phyloP scores from a whole-genome alignment of 106 monocot species.

The Apostasia ramifera region DNA sequence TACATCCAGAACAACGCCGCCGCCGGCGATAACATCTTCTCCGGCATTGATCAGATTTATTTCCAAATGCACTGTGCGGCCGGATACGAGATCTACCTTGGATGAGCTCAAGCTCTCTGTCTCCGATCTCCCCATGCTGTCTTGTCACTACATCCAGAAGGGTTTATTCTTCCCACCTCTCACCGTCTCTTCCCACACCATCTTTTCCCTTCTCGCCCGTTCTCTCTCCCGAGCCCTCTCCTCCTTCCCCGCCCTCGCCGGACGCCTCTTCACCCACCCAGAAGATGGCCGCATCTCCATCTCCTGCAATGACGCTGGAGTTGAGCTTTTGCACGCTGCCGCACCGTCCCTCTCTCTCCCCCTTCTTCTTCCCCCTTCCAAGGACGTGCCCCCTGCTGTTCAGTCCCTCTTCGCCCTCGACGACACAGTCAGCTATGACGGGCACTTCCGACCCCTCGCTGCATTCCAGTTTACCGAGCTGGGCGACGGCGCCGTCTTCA shows the following conservation, averaged over 20 bases:
- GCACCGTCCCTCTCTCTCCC: constrained; percentile 39
- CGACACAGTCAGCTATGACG: constrained; percentile 53
- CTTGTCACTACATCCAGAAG: constrained; percentile 93
- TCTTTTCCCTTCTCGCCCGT: constrained; percentile 35
- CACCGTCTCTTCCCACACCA: constrained; percentile 11
- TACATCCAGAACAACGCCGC: too few relatives aligned
- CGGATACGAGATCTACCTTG: constrained; percentile 33
- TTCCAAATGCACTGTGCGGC: constrained; percentile 39
- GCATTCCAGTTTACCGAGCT: constrained; percentile 83
- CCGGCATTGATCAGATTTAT: constrained; percentile 3
- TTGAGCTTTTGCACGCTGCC: constrained; percentile 49
- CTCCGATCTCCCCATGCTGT: constrained; percentile 91
- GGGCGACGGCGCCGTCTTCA: constrained; percentile 61
- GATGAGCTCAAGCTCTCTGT: constrained; percentile 56
- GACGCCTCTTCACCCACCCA: constrained; percentile 47
- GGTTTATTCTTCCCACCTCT: constrained; percentile 68
- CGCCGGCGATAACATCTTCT: too few relatives aligned
- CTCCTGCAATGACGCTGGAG: constrained; percentile 63
- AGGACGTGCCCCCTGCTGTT: constrained; percentile 47
- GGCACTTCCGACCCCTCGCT: constrained; percentile 67
- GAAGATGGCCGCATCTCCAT: constrained; percentile 40
- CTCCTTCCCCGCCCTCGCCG: constrained; percentile 68
- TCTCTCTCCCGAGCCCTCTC: constrained; percentile 68
- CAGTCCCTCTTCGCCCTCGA: constrained; percentile 59
- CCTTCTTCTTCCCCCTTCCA: constrained; percentile 19